Evolutionary conservation across 2,329 filamentous ascomycete genomes (phyloP).

Genomic region (Corinectria fuckeliana): DNA sequence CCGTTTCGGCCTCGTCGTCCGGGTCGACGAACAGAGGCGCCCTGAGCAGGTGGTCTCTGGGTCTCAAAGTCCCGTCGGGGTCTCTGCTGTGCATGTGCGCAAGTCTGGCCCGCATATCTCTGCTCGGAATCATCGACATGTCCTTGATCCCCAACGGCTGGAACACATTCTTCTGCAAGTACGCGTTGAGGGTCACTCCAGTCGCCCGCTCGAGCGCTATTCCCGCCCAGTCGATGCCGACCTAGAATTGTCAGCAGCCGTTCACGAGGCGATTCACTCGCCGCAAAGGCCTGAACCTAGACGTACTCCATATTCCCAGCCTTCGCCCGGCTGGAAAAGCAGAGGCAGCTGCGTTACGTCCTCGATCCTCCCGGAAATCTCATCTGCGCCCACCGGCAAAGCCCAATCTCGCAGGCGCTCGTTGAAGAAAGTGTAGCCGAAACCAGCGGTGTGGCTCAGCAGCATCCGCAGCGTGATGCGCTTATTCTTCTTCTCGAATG

Average conservation of each 20-base stretch:
- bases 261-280: not conserved
- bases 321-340: slow-evolving; percentile 67
- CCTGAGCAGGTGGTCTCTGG: slow-evolving; percentile 58
- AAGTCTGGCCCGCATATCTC: slow-evolving; percentile 59
- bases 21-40: slow-evolving; percentile 49
- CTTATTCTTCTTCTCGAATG: slow-evolving; percentile 51
- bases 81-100: slow-evolving; percentile 63
- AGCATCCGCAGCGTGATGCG: slow-evolving; percentile 65
- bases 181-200: slow-evolving; percentile 53
- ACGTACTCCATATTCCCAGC: slow-evolving; percentile 66
- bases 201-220: slow-evolving; percentile 54
- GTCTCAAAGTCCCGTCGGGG: slow-evolving; percentile 48
- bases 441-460: slow-evolving; percentile 61
- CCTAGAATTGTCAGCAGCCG: slow-evolving; percentile 43
- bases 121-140: slow-evolving; percentile 63
- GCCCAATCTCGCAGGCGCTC: slow-evolving; percentile 54
- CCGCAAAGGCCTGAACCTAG: fast-evolving
- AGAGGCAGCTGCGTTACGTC: slow-evolving; percentile 62
- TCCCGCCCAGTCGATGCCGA: slow-evolving; percentile 61
- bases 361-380: slow-evolving; percentile 60
- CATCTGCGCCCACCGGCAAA: slow-evolving; percentile 59
- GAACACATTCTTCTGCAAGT: slow-evolving; percentile 56
- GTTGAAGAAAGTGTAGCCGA: slow-evolving; percentile 64
- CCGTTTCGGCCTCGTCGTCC: slow-evolving; percentile 48
- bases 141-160: slow-evolving; percentile 54